Conservation (phyloP, 768 basidiomycete genomes). For the Pleurotus ostreatus region DNA sequence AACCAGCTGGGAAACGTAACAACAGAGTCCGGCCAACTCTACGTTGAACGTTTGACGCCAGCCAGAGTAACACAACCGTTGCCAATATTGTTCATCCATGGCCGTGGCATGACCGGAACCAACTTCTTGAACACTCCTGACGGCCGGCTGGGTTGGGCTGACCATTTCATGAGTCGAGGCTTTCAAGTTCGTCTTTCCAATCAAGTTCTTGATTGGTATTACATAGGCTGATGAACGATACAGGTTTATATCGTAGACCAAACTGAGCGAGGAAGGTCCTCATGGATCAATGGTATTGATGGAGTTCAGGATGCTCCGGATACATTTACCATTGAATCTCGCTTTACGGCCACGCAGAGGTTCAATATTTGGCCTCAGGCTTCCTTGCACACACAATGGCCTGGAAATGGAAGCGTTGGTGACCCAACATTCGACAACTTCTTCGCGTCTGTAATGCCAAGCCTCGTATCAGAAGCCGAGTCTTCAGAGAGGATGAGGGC, state of each 20-base stretch:
- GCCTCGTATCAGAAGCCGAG: constrained; percentile 30
- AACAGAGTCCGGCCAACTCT: constrained; percentile 28
- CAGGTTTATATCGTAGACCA: constrained; percentile 40
- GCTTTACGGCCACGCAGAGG: constrained; percentile 27
- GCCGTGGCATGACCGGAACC: constrained; percentile 31
- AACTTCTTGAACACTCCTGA: constrained; percentile 31
- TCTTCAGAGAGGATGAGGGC: constrained; percentile 32
- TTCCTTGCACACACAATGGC: constrained; percentile 46
- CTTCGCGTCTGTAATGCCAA: constrained; percentile 38
- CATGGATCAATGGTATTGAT: constrained; percentile 28
- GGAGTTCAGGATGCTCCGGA: constrained; percentile 18
- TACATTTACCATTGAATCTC: constrained; percentile 21
- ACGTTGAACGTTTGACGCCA: constrained; percentile 29
- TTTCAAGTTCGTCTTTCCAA: constrained; percentile 23
- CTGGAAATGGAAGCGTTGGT: constrained; percentile 43
- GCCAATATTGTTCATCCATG: constrained; percentile 30
- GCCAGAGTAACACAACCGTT: constrained; percentile 17
- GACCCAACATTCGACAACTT: constrained; percentile 42
- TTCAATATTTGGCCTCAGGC: constrained; percentile 33
- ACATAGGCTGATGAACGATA: background rate
- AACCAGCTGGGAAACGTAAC: constrained; percentile 16
- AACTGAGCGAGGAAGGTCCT: constrained; percentile 30
- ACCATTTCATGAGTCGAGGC: constrained; percentile 29
- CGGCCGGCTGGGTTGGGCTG: constrained; percentile 31
- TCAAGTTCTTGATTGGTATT: too few relatives aligned